Evolutionary conservation across 768 basidiomycete genomes (phyloP), one percentile per base, ranked within the genome.

Genomic region (Suillus bovinus): DNA sequence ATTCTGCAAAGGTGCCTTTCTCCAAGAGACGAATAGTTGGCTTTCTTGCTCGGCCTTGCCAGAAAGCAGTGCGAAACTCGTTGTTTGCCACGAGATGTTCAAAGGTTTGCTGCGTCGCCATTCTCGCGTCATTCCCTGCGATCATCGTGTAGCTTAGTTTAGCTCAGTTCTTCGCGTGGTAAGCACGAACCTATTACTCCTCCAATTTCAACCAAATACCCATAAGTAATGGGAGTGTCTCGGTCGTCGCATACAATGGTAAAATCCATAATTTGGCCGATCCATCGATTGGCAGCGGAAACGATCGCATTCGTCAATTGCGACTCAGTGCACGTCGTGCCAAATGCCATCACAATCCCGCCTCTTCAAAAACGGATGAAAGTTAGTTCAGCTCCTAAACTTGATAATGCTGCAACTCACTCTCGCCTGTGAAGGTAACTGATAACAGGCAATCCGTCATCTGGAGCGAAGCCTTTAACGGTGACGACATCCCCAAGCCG

Each of bases 201-300:
- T 31, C 20, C 38, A 17, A 63, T 29, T 46, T 63, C 63, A 17
- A 64, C 41, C 10, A 64, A 29, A n/a, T 58, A 61, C 31, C 55
- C 63, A 27, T 61, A 41, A 9, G 70, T 64, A 3, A 64, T 62
- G 13, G 62, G 61, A 11, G 41, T 61, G 44, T 63, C 46, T 22
- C 70, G 64, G 16, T 65, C 64, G 38, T 72, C 70, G 2, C 64
- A 58, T 41, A 65, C 53, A 13, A 72, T 49, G 20, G 68, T 67
- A n/a, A 59, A 65, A 33, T 73, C 68, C 5, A 67, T 73, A 46
- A 72, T 54, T 10, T 52, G 46, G 0, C 72, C 70, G 3, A 73
- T 60, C n/a, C 53, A 24, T 1, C 62, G 64, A 20, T 64, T 58
- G 1, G 68, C 63, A 1, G 57, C 62, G 20, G 54, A n/a, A 3